Evolutionary conservation across 106 monocot species (phyloP).

Genomic region (Cymbidium sinense): DNA sequence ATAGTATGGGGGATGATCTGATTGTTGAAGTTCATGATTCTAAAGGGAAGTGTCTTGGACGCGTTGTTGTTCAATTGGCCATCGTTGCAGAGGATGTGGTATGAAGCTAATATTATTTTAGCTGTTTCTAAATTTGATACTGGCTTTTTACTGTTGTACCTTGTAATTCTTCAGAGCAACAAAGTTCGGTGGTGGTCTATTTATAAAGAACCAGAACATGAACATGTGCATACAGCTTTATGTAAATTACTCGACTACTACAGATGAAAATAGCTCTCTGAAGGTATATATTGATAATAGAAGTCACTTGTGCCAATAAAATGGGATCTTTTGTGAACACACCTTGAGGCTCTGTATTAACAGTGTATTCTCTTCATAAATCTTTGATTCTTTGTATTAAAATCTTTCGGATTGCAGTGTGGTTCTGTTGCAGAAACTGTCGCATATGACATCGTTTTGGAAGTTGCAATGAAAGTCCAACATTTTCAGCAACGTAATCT

Average conservation of each 20-base stretch:
- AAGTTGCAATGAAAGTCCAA: constrained; percentile 95
- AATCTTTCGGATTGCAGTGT: constrained; percentile 43
- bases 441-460: constrained; percentile 87
- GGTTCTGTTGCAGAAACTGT: constrained; percentile 98
- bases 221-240: constrained; percentile 86
- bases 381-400: background rate
- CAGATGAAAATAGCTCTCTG: constrained; percentile 57
- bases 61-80: constrained; percentile 80
- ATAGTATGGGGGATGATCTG: constrained; percentile 91
- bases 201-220: constrained; percentile 83
- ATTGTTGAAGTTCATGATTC: constrained; percentile 88
- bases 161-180: constrained; percentile 39
- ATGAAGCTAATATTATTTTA: constrained; percentile 15
- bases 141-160: background rate
- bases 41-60: constrained; percentile 63
- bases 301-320: background rate
- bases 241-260: constrained; percentile 56
- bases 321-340: background rate
- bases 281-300: constrained; percentile 32
- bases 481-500: constrained; percentile 80
- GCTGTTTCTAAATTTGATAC: background rate
- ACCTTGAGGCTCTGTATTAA: background rate
- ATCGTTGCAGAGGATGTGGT: constrained; percentile 74
- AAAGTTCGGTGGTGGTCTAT: constrained; percentile 94
- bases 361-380: background rate